Base-by-base conservation (phyloP, 1,284 basidiomycete genomes). In the Thecaphora thlaspeos region DNA sequence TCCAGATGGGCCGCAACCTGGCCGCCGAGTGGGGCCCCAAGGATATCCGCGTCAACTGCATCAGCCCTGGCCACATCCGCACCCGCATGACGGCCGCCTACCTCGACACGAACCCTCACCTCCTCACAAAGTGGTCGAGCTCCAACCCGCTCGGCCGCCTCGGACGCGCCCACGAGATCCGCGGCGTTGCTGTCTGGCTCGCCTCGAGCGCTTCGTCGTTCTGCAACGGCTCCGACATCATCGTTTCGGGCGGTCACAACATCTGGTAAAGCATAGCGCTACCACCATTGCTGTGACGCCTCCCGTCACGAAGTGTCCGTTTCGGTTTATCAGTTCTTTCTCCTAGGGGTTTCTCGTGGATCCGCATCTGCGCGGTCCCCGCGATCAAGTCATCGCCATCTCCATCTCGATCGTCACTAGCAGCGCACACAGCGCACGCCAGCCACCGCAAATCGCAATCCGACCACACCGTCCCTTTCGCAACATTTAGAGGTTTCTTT, bases 1-100 rank as follows among this genome's bases (percentile, higher is more conserved):
- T 89, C 41, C 89, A 91, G 79, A 88, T 90, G 85, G 85, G 81
- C 19, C 83, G 88, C 59, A 90, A 87, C 79, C 84, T 91, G 83
- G 89, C 90, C 3, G 88, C 87, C 75, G 90, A 91, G 76, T 84
- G 89, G 48, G 88, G 88, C 5, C 81, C 78, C 21, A 81, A 85
- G 71, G 80, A 82, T 3, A 90, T 91, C 56, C 72, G 72, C 36
- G 72, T 75, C 48, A 75, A 75, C 68, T 71, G 63, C 43, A 70
- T 75, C 48, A 72, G 70, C 51, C 73, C 73, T 51, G 73, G 73
- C 52, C 71, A 75, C 68, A 73, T 74, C 41, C 70, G 73, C 41
- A 81, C 81, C 40, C 86, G 87, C 62, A 88, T 90, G 87, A 89
- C 88, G 28, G 87, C 87, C 62, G 85, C 84, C 28, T 88, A 85